Evolutionary conservation across 805 yeast genomes (phyloP), one percentile per base, ranked within the genome.

Genomic region (Hanseniaspora jakobsenii): DNA sequence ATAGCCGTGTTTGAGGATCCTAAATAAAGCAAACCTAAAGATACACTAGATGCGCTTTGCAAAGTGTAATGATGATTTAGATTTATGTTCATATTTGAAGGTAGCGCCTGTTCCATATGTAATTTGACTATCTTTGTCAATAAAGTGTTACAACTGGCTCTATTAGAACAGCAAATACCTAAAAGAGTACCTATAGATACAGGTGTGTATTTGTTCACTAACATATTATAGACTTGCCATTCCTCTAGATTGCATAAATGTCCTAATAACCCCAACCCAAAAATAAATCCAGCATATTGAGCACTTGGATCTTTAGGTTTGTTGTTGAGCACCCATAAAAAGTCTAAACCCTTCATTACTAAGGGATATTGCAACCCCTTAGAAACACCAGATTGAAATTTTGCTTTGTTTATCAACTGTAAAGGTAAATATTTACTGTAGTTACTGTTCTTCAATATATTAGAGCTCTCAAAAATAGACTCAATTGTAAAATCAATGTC

Each of bases 141-240:
- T 53, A 85, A 86, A 36, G 77, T 67, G 63, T 91, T 87, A 84
- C 81, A 81, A 0, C 87, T 67, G 2, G 96, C 87, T 51, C 68
- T 68, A 48, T 77, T 65, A 60, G 95, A 83, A 0, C 95, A 95
- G 16, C 95, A 77, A 84, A 89, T 80, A 1, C 99, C 99, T 14
- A 91, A 62, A 28, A 91, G 64, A 36, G 91, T 66, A 0, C 96
- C 97, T 28, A 86, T 78, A 58, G 94, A 83, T 0, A 94, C 83
- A 32, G 72, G 72, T 3, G 80, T 73, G 54, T 83, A 85, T 51
- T 91, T 87, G 0, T 95, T 94, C 0, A 95, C 94, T 43, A 91
- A 64, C 52, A 85, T 86, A 55, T 89, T 87, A 59, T 85, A 91
- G 24, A 89, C 81, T 57, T 87, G 95, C 96, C 97, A 91, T 59